Percentiles rank a stretch among this genome's conserved stretches.
These are phyloP conservation scores for Xylaria palmicola DNA, from an alignment of 495 filamentous ascomycete genomes.

Conservation along the genomic window DNA sequence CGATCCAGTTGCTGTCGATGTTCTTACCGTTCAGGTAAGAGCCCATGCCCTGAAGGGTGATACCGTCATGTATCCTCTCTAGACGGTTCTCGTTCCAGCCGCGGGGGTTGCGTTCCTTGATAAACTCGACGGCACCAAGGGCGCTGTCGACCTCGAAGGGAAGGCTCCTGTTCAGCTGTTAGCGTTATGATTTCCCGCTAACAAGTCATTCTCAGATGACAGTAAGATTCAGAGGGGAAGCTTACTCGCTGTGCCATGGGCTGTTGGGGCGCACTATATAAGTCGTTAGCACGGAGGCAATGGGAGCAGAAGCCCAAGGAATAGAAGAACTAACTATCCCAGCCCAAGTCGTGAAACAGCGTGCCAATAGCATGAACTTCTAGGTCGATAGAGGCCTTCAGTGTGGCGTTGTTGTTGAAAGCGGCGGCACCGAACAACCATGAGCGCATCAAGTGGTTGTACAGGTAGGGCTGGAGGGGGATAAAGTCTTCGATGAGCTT, in stretches of 20 bases:
- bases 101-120: conserved; percentile 37
- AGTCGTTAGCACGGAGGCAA: conserved; percentile 34
- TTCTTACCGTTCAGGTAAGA: conserved; percentile 20
- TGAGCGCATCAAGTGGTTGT: conserved; percentile 49
- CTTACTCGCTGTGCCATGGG: conserved; percentile 19
- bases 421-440: conserved; percentile 45
- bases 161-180: conserved; percentile 12
- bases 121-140: conserved; percentile 74
- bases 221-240: neutral
- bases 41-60: conserved; percentile 22
- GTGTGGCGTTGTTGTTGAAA: conserved; percentile 31
- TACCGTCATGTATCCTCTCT: conserved; percentile 23
- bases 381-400: conserved; percentile 27
- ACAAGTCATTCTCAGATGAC: neutral
- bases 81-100: conserved; percentile 14
- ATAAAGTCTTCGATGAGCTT: conserved; percentile 33
- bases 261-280: conserved; percentile 19
- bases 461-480: conserved; percentile 27
- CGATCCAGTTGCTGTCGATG: conserved; percentile 21
- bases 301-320: conserved; percentile 11
- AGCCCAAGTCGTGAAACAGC: conserved; percentile 35
- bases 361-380: conserved; percentile 33
- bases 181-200: neutral
- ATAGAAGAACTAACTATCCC: conserved; percentile 11
- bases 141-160: conserved; percentile 62